Evolutionary conservation across 306 rosid genomes (phyloP).

Genomic region (Astragalus membranaceus): DNA sequence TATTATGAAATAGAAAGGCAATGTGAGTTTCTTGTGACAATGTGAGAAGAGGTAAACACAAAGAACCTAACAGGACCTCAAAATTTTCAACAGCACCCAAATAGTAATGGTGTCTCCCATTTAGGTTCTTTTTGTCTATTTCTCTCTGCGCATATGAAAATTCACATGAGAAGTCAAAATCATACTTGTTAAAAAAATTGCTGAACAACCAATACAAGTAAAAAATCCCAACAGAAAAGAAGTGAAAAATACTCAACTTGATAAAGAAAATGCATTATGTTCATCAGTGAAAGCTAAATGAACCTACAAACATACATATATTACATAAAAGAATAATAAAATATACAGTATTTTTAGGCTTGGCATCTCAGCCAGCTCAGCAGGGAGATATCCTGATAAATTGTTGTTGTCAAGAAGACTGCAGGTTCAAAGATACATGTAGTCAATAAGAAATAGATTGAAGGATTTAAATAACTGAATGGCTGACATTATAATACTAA

Average conservation of each 20-base stretch:
- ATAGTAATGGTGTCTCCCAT: background rate
- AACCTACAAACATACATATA: background rate
- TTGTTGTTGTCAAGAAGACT: conserved; percentile 95
- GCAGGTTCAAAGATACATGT: conserved; percentile 26
- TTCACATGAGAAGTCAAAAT: background rate
- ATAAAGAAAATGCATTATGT: background rate
- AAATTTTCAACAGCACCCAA: background rate
- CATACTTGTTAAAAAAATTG: background rate
- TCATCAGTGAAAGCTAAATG: background rate
- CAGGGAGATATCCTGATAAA: conserved; percentile 72
- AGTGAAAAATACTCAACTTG: conserved; percentile 4
- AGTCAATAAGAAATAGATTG: conserved; percentile 14
- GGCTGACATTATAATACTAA: background rate
- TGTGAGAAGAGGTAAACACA: background rate
- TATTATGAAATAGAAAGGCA: too few relatives aligned
- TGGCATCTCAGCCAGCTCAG: conserved; percentile 48
- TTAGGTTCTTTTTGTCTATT: background rate
- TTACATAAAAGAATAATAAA: background rate
- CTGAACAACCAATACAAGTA: too few relatives aligned
- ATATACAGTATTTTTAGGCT: conserved; percentile 42
- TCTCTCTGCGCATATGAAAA: background rate
- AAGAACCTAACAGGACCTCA: background rate
- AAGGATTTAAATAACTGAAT: background rate
- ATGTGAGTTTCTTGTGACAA: background rate
- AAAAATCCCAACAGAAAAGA: too few relatives aligned